Evolutionary conservation across 2,329 filamentous ascomycete genomes (phyloP).

Genomic region (Ilyonectria mors-panacis): DNA sequence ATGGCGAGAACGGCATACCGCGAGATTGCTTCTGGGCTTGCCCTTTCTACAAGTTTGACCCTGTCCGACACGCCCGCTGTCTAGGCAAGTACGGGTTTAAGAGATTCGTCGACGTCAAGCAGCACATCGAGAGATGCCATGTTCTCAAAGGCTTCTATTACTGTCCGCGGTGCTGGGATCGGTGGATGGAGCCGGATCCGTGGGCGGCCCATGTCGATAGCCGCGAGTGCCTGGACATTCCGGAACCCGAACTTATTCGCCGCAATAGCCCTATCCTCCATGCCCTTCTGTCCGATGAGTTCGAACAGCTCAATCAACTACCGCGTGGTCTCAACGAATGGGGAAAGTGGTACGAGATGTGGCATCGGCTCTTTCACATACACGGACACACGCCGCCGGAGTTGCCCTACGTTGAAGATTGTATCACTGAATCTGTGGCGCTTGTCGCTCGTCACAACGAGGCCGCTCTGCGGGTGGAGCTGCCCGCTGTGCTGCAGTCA

Average conservation of each 20-base stretch:
- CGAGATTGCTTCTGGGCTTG: background rate
- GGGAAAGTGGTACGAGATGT: background rate
- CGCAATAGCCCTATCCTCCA: background rate
- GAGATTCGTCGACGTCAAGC: background rate
- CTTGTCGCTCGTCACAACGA: background rate
- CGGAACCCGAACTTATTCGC: background rate
- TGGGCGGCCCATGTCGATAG: background rate
- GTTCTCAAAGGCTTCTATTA: background rate
- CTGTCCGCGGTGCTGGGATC: background rate
- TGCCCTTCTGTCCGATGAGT: background rate
- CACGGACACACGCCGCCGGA: background rate
- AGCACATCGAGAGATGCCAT: background rate
- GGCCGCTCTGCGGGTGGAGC: background rate
- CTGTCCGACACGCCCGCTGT: background rate
- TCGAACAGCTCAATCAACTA: background rate
- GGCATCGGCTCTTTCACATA: background rate
- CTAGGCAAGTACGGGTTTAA: background rate
- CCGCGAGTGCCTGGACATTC: background rate
- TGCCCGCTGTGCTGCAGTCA: background rate
- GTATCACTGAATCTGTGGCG: background rate
- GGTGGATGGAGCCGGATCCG: background rate
- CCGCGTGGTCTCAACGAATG: background rate
- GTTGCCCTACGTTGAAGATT: background rate
- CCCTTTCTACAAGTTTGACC: background rate
- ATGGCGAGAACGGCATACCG: background rate